Percentiles rank a stretch among this genome's conserved stretches.
Evolutionary conservation across 2,329 filamentous ascomycete genomes (phyloP).

Genomic region (Lizonia empirigonia): DNA sequence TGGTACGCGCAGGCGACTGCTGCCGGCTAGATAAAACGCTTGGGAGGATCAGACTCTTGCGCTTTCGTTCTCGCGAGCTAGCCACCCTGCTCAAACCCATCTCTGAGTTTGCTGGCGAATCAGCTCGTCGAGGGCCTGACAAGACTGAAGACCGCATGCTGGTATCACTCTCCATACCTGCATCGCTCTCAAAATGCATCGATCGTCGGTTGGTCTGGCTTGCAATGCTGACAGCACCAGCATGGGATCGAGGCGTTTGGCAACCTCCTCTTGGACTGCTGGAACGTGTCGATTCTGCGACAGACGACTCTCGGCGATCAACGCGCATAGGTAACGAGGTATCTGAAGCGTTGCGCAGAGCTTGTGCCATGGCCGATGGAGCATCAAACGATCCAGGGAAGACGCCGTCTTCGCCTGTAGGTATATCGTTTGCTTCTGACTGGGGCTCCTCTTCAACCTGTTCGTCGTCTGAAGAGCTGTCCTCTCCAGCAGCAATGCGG

Average conservation of each 20-base stretch:
- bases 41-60: slow-evolving; percentile 83
- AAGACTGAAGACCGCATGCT: slow-evolving; percentile 82
- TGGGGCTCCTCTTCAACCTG: slow-evolving; percentile 54
- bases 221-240: slow-evolving; percentile 63
- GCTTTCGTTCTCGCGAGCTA: slow-evolving; percentile 81
- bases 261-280: slow-evolving; percentile 84
- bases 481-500: slow-evolving; percentile 80
- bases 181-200: slow-evolving; percentile 81
- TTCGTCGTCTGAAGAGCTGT: slow-evolving; percentile 73
- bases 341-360: slow-evolving; percentile 61
- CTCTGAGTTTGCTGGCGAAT: slow-evolving; percentile 78
- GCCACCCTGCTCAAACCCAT: slow-evolving; percentile 77
- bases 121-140: slow-evolving; percentile 73
- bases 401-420: slow-evolving; percentile 59
- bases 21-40: slow-evolving; percentile 80
- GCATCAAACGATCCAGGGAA: slow-evolving; percentile 65
- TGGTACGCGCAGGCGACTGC: slow-evolving; percentile 82
- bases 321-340: slow-evolving; percentile 52
- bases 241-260: slow-evolving; percentile 86
- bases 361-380: slow-evolving; percentile 61
- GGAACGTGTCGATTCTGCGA: slow-evolving; percentile 78
- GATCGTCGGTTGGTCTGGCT: slow-evolving; percentile 74
- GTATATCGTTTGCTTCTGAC: slow-evolving; percentile 44
- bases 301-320: slow-evolving; percentile 62
- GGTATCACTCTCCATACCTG: slow-evolving; percentile 82